Evolutionary conservation across 768 basidiomycete genomes (phyloP).

Genomic region (Mycena maculata): DNA sequence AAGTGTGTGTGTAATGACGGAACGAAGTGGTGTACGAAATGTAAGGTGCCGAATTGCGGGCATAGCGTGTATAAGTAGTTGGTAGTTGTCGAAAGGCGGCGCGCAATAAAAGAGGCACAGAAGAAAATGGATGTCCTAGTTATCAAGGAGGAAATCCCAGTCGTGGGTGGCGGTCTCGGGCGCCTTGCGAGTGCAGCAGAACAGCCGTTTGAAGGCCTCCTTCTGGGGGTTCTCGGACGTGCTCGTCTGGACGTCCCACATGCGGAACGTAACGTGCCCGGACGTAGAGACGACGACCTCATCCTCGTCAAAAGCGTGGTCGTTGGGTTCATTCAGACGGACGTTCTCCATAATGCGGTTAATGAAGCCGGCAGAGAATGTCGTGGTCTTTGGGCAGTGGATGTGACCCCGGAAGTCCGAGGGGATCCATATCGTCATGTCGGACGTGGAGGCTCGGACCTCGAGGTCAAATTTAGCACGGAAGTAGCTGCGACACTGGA

Average conservation of each 20-base stretch:
- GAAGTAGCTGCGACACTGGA: constrained; percentile 67
- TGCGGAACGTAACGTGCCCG: constrained; percentile 74
- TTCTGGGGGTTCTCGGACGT: constrained; percentile 71
- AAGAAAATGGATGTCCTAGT: constrained; percentile 46
- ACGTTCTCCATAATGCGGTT: constrained; percentile 73
- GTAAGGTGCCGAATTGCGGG: constrained; percentile 27
- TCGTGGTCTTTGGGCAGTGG: constrained; percentile 57
- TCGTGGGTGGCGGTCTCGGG: constrained; percentile 66
- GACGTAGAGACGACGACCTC: constrained; percentile 71
- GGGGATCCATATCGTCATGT: constrained; percentile 81
- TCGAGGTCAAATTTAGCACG: constrained; percentile 72
- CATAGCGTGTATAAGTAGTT: constrained; percentile 18
- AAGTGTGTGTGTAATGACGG: constrained; percentile 9
- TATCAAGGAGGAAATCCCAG: constrained; percentile 86
- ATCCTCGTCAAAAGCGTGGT: constrained; percentile 59
- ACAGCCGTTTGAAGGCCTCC: constrained; percentile 73
- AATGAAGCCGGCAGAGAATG: constrained; percentile 77
- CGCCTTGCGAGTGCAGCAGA: constrained; percentile 66
- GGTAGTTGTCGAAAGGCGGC: constrained; percentile 24
- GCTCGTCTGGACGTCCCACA: constrained; percentile 81
- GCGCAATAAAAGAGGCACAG: constrained; percentile 23
- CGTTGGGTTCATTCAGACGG: constrained; percentile 55
- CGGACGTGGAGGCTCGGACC: constrained; percentile 71
- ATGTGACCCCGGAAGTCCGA: constrained; percentile 83
- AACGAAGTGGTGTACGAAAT: constrained; percentile 28